Base-by-base conservation (phyloP, 129 eudicot species). In the Chrysanthemum seticuspe region DNA sequence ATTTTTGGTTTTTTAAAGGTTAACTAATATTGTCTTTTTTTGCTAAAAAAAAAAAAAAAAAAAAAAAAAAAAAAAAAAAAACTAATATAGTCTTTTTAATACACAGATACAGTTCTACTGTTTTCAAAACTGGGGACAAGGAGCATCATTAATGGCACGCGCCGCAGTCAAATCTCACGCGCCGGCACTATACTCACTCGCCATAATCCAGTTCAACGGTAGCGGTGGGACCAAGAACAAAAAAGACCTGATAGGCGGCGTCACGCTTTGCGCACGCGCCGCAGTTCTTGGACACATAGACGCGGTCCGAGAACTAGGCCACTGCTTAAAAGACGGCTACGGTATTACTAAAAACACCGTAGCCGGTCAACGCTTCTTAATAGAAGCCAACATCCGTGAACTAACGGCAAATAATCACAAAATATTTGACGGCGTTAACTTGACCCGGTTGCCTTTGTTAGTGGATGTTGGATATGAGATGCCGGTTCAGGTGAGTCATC, bases 231-330 rank as follows among this genome's bases (percentile, higher is more conserved):
- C 72, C 0, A 77, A 73, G 66, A 50, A 61, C 51, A 23, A 58
- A 9, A 78, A 68, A 48, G 76, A 83, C 49, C 47, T 69, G 16
- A 67, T 65, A 58, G 80, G 77, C 19, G 86, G 83, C 31, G 78
- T 78, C 56, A 72, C 80, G 12, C 78, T 83, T 1, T 83, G 86
- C 1, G 77, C 77, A 10, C 80, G 78, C 34, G 86, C 86, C 4
- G 83, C 86, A 3, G 74, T 15, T 57, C 74, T 78, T 9, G 86
- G 86, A 71, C 86, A 83, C 83, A 36, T 83, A 3, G 86, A 70
- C 74, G 86, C 86, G 0, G 74, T 78, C 34, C 80, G 86, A 11
- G 86, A 83, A 27, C 68, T 83, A 0, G 83, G 86, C 57, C 83
- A 74, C 16, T 83, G 86, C 25, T 52, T 83, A 6, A 78, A 78